Base-by-base conservation (phyloP, 441 rosid genomes). In the Eutrema salsugineum region DNA sequence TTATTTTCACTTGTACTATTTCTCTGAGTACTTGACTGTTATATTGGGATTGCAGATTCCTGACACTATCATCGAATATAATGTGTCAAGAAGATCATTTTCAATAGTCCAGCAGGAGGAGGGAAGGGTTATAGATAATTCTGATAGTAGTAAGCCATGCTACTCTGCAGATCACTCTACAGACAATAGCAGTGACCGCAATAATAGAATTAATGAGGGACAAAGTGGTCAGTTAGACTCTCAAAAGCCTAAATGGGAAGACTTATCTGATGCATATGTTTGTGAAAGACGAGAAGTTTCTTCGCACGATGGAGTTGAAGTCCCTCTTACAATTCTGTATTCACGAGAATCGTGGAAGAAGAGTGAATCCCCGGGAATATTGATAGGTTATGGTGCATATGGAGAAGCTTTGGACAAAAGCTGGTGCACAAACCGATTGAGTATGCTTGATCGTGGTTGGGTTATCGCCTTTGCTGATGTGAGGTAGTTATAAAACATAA, bases 401-500 rank as follows among this genome's bases (percentile, higher is more conserved):
- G 96, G 99, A 48, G 99, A 94, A 81, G 83, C 83, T 64, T 73
- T 91, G 47, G 97, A 94, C 63, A 87, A 84, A 78, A 84, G 86
- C 79, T 94, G 99, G 97, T 85, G 88, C 70, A 46, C 90, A 42
- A 81, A 88, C 40, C 86, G 93, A 17, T 73, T 94, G 77, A 85
- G 95, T 78, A 84, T 94, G 81, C 95, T 94, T 66, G 97, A 94
- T 79, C 89, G 90, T 73, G 99, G 99, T 64, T 94, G 99, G 99
- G 88, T 90, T 8, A 65, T 91, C 58, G 99, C 96, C 33, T 94
- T 93, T 76, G 95, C 97, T 78, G 99, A 94, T 78, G 97, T 90
- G 67, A 94, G 99, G 97, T 91, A 73, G 91, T 73, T 62, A 42
- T 8, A 12, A 67, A 20, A 62, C 51, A 69, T 61, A 14, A 24